Percentiles rank a stretch among this genome's conserved stretches.
phyloP scores from a whole-genome alignment of 371 early-diverging fungal species.

The Batrachochytrium dendrobatidis region DNA sequence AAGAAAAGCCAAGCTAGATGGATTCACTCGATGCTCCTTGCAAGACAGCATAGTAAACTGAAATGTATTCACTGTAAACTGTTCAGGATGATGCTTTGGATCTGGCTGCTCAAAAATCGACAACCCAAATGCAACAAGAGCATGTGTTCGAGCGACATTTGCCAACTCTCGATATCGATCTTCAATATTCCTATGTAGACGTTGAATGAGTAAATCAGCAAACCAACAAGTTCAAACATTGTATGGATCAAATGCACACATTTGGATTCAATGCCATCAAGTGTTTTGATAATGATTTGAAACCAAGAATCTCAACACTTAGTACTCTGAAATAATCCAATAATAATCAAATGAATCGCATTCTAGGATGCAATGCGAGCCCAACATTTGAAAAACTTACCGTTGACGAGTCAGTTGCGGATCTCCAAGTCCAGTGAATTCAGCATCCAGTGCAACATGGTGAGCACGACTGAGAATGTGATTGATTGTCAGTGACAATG shows the following conservation, averaged over 20 bases:
- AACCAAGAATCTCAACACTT: too few species aligned
- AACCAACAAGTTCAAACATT: constrained; percentile 3
- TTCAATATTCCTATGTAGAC: constrained; percentile 41
- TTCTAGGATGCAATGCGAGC: too few species aligned
- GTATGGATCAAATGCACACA: too few species aligned
- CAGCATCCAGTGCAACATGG: constrained; percentile 78
- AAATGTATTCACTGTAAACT: constrained; percentile 46
- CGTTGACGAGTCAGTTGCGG: constrained; percentile 10
- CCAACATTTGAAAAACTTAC: background rate
- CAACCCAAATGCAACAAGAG: constrained; percentile 76
- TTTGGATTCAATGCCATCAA: too few species aligned
- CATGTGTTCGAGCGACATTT: constrained; percentile 56
- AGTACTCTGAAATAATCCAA: too few species aligned
- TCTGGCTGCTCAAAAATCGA: constrained; percentile 47
- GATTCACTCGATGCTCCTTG: constrained; percentile 47
- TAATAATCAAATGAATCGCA: too few species aligned
- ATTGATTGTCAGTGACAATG: constrained; percentile 31
- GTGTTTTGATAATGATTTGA: too few species aligned
- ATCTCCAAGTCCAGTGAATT: constrained; percentile 76
- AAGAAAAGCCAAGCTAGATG: constrained; percentile 65
- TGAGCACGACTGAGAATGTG: constrained; percentile 34
- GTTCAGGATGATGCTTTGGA: constrained; percentile 19
- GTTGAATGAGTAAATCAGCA: constrained; percentile 22
- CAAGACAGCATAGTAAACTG: constrained; percentile 44
- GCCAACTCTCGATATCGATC: constrained; percentile 66